Percentiles rank a stretch among this genome's conserved stretches.
These are phyloP conservation scores for Cyclotella atomus DNA, from an alignment of 108 stramenopile species.

Conservation along the genomic window DNA sequence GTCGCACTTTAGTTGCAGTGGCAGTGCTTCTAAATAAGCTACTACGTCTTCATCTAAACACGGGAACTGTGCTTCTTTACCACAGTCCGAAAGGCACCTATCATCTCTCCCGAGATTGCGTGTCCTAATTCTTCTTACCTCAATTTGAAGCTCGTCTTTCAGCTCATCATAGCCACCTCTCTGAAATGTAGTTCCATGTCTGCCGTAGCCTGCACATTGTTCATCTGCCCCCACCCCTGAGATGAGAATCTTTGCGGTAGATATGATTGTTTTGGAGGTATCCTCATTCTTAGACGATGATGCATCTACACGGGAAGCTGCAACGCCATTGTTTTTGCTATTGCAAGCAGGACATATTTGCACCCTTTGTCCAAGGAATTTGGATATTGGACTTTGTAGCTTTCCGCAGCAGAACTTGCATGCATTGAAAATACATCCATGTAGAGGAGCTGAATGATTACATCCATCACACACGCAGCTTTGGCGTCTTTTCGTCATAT, in stretches of 20 bases:
- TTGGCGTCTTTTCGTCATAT: not conserved
- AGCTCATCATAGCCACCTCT: constrained; percentile 75
- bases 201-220: constrained; percentile 95
- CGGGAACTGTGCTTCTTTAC: constrained; percentile 92
- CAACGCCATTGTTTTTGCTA: not conserved
- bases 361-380: constrained; percentile 48
- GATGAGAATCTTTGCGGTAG: constrained; percentile 64
- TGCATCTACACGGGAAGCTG: not conserved
- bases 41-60: constrained; percentile 94
- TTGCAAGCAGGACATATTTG: constrained; percentile 27
- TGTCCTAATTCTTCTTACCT: constrained; percentile 90
- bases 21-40: constrained; percentile 55
- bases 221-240: constrained; percentile 98
- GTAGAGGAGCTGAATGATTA: constrained; percentile 17
- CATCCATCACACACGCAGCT: constrained; percentile 35
- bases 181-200: constrained; percentile 89
- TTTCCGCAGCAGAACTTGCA: constrained; percentile 54
- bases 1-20: constrained; percentile 62
- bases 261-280: not conserved
- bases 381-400: constrained; percentile 40
- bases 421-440: constrained; percentile 41
- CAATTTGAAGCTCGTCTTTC: constrained; percentile 77
- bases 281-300: not conserved
- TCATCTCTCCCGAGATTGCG: constrained; percentile 98
- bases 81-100: constrained; percentile 87